phyloP scores from a whole-genome alignment of 2,329 filamentous ascomycete species.

The Rhynchosporium graminicola region DNA sequence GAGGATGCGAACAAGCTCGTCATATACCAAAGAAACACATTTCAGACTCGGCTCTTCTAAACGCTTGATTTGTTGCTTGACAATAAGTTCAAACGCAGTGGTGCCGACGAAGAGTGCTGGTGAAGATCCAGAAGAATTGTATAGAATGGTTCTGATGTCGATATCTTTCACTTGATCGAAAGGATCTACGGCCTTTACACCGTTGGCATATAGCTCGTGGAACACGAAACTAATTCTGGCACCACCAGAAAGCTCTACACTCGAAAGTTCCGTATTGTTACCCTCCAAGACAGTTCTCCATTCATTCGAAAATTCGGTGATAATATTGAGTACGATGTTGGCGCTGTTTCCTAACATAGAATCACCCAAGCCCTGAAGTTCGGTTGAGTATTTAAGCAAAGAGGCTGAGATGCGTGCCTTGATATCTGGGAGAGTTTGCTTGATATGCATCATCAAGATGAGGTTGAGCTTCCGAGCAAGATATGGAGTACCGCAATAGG shows the following conservation, averaged over 20 bases:
- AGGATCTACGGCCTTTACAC: conserved; percentile 95
- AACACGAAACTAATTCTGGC: conserved; percentile 99
- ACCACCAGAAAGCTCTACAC: conserved; percentile 90
- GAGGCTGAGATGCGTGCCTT: conserved; percentile 95
- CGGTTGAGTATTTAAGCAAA: conserved; percentile 83
- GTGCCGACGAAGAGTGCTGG: conserved; percentile 96
- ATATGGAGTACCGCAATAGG: conserved; percentile 97
- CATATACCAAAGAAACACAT: conserved; percentile 95
- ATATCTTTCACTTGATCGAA: conserved; percentile 98
- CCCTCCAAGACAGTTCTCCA: conserved; percentile 95
- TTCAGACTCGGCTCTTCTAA: conserved; percentile 95
- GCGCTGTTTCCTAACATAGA: conserved; percentile 94
- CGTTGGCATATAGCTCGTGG: conserved; percentile 97
- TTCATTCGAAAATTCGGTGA: conserved; percentile 97
- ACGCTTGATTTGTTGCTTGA: conserved; percentile 97
- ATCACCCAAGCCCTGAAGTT: conserved; percentile 82
- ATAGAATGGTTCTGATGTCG: conserved; percentile 94
- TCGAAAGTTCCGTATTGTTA: conserved; percentile 94
- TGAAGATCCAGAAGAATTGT: conserved; percentile 98
- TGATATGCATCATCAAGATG: conserved; percentile 99
- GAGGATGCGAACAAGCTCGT: conserved; percentile 94
- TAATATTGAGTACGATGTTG: conserved; percentile 97
- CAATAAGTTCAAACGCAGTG: conserved; percentile 96
- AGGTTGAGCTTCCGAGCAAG: conserved; percentile 95
- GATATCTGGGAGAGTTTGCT: conserved; percentile 97